These are phyloP conservation scores for Chimonanthus salicifolius DNA, from an alignment of 164 flowering plant genomes.

Conservation along the genomic window DNA sequence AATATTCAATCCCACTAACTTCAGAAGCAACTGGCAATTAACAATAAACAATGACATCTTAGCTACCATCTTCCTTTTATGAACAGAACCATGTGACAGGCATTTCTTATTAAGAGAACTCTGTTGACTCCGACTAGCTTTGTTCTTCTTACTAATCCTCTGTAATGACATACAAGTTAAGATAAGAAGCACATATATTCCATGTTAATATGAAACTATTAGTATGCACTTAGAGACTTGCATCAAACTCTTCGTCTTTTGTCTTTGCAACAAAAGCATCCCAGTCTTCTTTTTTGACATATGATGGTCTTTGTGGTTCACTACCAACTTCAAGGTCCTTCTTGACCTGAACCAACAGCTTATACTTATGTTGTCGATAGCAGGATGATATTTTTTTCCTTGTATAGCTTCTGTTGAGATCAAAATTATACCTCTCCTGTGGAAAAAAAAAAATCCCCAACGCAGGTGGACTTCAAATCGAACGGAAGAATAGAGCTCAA, in stretches of 20 bases:
- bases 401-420: conserved; percentile 22
- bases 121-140: conserved; percentile 28
- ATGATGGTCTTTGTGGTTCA: conserved; percentile 26
- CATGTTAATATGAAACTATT: background rate
- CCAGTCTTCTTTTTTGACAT: conserved; percentile 30
- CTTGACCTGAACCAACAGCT: conserved; percentile 25
- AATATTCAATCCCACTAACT: background rate
- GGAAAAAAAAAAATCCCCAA: background rate
- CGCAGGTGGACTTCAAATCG: background rate
- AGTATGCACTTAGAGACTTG: conserved; percentile 5
- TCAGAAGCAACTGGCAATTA: background rate
- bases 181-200: background rate
- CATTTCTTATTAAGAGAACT: conserved; percentile 19
- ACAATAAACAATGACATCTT: background rate
- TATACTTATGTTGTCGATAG: conserved; percentile 28
- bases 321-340: conserved; percentile 25
- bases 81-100: conserved; percentile 7
- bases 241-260: conserved; percentile 29
- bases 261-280: conserved; percentile 29
- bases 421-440: conserved; percentile 27
- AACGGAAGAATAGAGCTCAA: background rate
- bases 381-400: conserved; percentile 28
- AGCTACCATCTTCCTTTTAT: conserved; percentile 23
- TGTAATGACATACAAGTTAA: conserved; percentile 1
- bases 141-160: conserved; percentile 28